Percentiles rank a stretch among this genome's conserved stretches.
Evolutionary conservation across 352 stramenopile genomes (phyloP).

Genomic region (Phytopythium oedochilum): DNA sequence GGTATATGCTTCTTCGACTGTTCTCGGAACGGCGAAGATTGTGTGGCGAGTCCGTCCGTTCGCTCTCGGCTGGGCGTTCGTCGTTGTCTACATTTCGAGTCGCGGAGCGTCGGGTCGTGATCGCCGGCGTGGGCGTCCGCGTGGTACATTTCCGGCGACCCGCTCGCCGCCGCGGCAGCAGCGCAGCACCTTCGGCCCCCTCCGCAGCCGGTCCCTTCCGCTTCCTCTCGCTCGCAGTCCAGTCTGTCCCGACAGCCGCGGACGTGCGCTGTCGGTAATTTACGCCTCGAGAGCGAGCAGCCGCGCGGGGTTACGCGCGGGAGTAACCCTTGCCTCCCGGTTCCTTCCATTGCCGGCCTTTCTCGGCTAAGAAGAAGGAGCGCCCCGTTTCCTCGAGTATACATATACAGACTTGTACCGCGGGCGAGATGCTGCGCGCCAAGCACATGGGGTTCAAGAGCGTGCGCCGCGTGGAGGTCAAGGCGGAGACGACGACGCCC

Average conservation of each 20-base stretch:
- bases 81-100: conserved; percentile 1
- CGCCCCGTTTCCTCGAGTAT: too few species aligned
- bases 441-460: conserved; percentile 84
- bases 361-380: background rate
- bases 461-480: conserved; percentile 78
- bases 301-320: background rate
- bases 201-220: too few species aligned
- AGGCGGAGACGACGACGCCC: conserved; percentile 81
- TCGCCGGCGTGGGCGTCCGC: background rate
- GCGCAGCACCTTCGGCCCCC: too few species aligned
- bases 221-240: background rate
- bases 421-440: conserved; percentile 46
- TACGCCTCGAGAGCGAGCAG: too few species aligned
- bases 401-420: background rate
- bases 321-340: background rate
- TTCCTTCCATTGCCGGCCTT: background rate
- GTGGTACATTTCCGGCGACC: background rate
- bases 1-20: too few species aligned
- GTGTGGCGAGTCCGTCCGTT: background rate
- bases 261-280: too few species aligned
- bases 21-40: background rate
- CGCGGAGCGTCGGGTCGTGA: conserved; percentile 1
- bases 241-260: too few species aligned
- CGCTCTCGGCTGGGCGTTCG: background rate
- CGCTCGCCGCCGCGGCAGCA: background rate